Base-by-base conservation (phyloP, 2,329 filamentous ascomycete genomes). In the Chaetothyriales sp. region DNA sequence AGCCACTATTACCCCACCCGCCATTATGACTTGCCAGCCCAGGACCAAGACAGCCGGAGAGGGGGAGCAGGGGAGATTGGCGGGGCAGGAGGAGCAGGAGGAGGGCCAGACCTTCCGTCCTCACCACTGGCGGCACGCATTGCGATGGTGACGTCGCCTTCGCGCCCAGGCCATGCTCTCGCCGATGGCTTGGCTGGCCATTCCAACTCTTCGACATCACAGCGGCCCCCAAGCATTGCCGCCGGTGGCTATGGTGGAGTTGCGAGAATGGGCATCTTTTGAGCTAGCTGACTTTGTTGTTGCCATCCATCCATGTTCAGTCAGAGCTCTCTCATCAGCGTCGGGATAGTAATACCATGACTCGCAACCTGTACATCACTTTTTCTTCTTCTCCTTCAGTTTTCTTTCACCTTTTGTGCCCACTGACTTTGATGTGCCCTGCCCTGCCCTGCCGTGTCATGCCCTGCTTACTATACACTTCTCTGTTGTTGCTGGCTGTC, bases 401-500 rank as follows among this genome's bases (percentile, higher is more conserved):
- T 12, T 36, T 36, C 12, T 36, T 12, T 10, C 28, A 12, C 28
- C 12, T 36, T 36, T 36, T 12, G 3, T 12, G 28, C 9, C 9
- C 28, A 12, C 10, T 36, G 8, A 3, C 28, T 36, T 36, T 12
- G 28, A 10, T 36, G 8, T 36, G 28, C 12, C 28, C 12, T 2
- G 28, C 12, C 10, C 28, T 36, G 8, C 28, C 8, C 10, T 12
- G 3, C 28, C 10, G 4, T 36, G n/a, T 32, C 22, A 3, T 3
- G 15, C 42, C 10, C n/a, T 45, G 18, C n/a, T 4, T 10, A 6
- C 22, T 45, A 49, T 36, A 26, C 26, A n/a, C 48, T 25, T 26
- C 22, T 56, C 6, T 55, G 48, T 22, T 55, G 48, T 22, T 55
- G 45, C 49, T 56, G 55, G 18, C 47, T 44, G 5, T 86, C 83